These are phyloP conservation scores for Cladobotryum protrusum DNA, from an alignment of 2,329 filamentous ascomycete species.

Conservation along the genomic window DNA sequence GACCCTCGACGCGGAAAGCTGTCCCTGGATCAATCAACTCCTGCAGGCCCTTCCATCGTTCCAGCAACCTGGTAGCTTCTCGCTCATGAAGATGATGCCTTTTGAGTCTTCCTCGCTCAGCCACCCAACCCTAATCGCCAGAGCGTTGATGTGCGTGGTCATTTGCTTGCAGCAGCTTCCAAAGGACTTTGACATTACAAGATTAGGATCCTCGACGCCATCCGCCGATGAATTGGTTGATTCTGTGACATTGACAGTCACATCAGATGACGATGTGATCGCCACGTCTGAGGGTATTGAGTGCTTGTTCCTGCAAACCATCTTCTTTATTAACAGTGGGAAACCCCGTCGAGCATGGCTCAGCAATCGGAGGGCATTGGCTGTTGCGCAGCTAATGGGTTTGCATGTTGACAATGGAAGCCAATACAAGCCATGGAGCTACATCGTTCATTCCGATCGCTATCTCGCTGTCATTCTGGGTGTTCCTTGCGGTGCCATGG, in stretches of 20 bases:
- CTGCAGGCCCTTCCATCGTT: conserved; percentile 8
- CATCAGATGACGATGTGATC: conserved; percentile 7
- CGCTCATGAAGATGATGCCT: conserved; percentile 8
- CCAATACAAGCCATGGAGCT: conserved; percentile 1
- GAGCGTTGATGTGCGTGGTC: conserved; percentile 4
- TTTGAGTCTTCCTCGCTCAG: conserved; percentile 1
- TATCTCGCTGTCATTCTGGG: conserved; percentile 7
- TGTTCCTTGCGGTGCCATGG: conserved; percentile 1
- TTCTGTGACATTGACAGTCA: neutral
- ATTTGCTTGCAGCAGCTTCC: conserved; percentile 9
- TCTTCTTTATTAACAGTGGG: conserved; percentile 8
- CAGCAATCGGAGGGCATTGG: conserved; percentile 8
- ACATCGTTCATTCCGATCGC: conserved; percentile 7
- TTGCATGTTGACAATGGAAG: neutral
- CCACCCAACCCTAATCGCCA: conserved; percentile 3
- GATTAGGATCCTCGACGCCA: neutral
- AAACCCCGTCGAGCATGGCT: conserved; percentile 9
- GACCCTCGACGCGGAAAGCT: conserved; percentile 4
- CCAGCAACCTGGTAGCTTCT: neutral
- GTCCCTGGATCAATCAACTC: conserved; percentile 7
- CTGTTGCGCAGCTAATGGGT: conserved; percentile 7
- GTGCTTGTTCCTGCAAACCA: conserved; percentile 4
- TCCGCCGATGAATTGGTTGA: neutral
- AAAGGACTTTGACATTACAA: neutral
- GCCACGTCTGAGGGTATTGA: conserved; percentile 5